These are phyloP conservation scores for Xylariaceae sp. DNA, from an alignment of 2,329 filamentous ascomycete genomes.

Conservation along the genomic window DNA sequence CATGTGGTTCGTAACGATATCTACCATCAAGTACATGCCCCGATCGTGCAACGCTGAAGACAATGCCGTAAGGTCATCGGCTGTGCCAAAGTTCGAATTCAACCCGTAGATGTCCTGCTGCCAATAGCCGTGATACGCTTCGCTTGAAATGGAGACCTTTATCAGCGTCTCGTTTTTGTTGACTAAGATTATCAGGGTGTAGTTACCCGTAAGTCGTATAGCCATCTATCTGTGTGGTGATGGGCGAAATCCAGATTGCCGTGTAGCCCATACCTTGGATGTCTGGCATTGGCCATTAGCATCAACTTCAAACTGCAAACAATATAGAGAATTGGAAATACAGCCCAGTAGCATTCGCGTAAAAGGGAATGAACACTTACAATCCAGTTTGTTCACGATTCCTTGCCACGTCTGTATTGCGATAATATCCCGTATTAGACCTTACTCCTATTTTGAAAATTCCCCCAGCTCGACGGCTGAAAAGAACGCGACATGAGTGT, in stretches of 20 bases:
- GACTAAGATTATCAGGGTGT: background rate
- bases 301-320: background rate
- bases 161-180: background rate
- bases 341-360: too few relatives aligned
- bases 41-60: slow-evolving; percentile 48
- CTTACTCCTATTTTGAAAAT: background rate
- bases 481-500: slow-evolving; percentile 30
- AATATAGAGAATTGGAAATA: too few relatives aligned
- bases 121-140: slow-evolving; percentile 49
- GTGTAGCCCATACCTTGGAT: slow-evolving; percentile 45
- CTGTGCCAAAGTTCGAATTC: slow-evolving; percentile 61
- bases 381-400: slow-evolving; percentile 45
- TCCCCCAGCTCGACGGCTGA: background rate
- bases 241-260: slow-evolving; percentile 42
- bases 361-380: slow-evolving; percentile 6
- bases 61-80: slow-evolving; percentile 47
- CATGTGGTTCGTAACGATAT: slow-evolving; percentile 56
- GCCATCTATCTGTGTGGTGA: slow-evolving; percentile 39
- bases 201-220: slow-evolving; percentile 36
- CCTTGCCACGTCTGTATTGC: slow-evolving; percentile 31
- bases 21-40: slow-evolving; percentile 60
- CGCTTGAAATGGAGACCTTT: slow-evolving; percentile 15
- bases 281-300: slow-evolving; percentile 21
- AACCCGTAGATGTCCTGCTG: slow-evolving; percentile 47
- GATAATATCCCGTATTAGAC: too few relatives aligned